Evolutionary conservation across 257 asterid species (phyloP), one percentile per base, ranked within the genome.

Genomic region (Voacanga thouarsii): DNA sequence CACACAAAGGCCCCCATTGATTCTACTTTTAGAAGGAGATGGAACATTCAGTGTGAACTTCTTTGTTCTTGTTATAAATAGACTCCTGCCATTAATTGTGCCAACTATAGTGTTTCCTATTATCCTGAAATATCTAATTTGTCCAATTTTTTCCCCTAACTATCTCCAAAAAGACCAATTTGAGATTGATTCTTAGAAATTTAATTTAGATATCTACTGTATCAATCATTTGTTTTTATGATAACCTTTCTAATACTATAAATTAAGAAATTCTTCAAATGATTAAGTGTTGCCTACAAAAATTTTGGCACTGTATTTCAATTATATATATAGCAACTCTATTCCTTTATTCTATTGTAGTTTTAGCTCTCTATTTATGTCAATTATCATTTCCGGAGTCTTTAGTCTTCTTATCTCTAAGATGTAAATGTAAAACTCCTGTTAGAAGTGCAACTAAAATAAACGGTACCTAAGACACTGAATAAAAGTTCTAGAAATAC

Each of bases 21-120:
- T 75, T 77, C 70, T 56, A 30, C 78, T 73, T 81, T 77, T 83
- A 45, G 78, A 80, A 75, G 66, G 60, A 73, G 72, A 81, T 51
- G 72, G 68, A 77, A 79, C 80, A 80, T 79, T 76, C 78, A 68
- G 79, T 83, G 78, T 82, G 83, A 71, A 49, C 59, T n/a, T 74
- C 45, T 59, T 78, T 77, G 69, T 80, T 59, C 56, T 75, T 76
- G 61, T n/a, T 66, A 59, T 77, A 50, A 67, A 74, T 75, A 77
- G 77, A 85, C 66, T 78, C 81, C 66, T 77, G 77, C 84, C 77
- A 78, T 74, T 84, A 69, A 82, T 80, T 84, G 76, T 73, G 84
- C 85, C 86, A 84, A 89, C 88, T 84, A 80, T 77, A 55, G 14
- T 68, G 79, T 83, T 78, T 72, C 82, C 82, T 61, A 51, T 77